Evolutionary conservation across 148 eudicot species (phyloP), one percentile per base, ranked within the genome.

Genomic region (Silene latifolia): DNA sequence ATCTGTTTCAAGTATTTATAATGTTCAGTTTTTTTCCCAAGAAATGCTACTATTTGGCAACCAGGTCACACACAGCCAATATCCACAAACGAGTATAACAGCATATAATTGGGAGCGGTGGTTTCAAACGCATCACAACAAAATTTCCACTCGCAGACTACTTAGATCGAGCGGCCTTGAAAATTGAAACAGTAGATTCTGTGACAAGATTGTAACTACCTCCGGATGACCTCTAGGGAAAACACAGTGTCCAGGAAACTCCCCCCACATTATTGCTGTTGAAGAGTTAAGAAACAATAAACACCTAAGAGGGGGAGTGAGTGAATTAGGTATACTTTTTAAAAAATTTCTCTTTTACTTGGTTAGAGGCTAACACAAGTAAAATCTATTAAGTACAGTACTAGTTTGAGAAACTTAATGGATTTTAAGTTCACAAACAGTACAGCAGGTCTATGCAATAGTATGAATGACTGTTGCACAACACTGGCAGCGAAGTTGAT

Each of bases 161-260:
- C 54, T 42, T 42, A 42, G 46, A 42, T 42, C 24, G 19, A 67
- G 53, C 1, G 14, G 18, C 13, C 24, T 61, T 48, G 25, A 73
- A 8, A 44, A 10, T 56, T 63, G 0, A 63, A 56, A 39, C 29
- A 13, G 54, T 10, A 70, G 23, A 75, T 29, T 12, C 21, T n/a
- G 29, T 13, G 63, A n/a, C 48, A 17, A 42, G 58, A 12, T 21
- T 32, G 18, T 17, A 69, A 35, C 62, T 80, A 92, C 98, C 99
- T 96, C 99, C 32, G 99, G 98, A 85, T 96, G 99, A 68, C 99
- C 99, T 47, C 99, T 98, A 39, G 99, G 99, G 72, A 96, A 96
- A 58, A 96, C 99, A 76, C 83, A 90, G 79, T 90, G 87, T 23
- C 94, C 98, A 1, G 99, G 97, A 71, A 90, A 96, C 80, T 96